A percentile compares a stretch with the other conserved stretches of the same genome.
phyloP scores from a whole-genome alignment of 2,329 filamentous ascomycete species.

The Colletotrichum sansevieriae region DNA sequence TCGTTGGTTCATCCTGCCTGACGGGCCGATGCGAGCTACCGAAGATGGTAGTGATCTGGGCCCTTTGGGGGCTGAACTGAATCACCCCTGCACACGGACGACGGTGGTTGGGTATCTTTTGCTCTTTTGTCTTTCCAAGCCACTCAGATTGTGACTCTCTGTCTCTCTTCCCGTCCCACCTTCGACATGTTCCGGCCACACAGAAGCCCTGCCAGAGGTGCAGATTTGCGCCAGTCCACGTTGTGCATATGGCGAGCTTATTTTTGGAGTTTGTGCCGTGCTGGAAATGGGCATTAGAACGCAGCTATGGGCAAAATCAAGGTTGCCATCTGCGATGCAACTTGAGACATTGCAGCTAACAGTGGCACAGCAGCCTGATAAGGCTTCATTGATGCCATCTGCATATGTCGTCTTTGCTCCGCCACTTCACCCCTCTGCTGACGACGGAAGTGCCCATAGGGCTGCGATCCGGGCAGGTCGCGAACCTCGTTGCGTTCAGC shows the following conservation, averaged over 20 bases:
- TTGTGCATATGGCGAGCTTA: slow-evolving; percentile 12
- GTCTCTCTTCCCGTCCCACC: not conserved
- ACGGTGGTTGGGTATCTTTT: slow-evolving; percentile 16
- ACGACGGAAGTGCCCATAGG: not conserved
- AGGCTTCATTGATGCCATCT: not conserved
- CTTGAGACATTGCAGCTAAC: not conserved
- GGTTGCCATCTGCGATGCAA: slow-evolving; percentile 10
- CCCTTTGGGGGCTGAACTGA: slow-evolving; percentile 5
- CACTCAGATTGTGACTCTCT: slow-evolving; percentile 5
- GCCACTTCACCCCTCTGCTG: not conserved
- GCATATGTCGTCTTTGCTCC: not conserved
- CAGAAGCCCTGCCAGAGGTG: not conserved
- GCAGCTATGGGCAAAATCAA: not conserved
- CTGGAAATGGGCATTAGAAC: not conserved
- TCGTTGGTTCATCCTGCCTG: slow-evolving; percentile 5
- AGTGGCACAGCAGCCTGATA: slow-evolving; percentile 20
- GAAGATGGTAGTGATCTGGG: slow-evolving; percentile 20
- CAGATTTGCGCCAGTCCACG: slow-evolving; percentile 5
- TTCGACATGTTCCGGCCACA: not conserved
- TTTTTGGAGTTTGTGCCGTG: not conserved
- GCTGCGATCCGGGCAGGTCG: slow-evolving; percentile 32
- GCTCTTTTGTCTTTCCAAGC: not conserved
- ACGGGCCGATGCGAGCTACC: slow-evolving; percentile 8
- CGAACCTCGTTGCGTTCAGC: slow-evolving; percentile 12
- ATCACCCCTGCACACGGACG: slow-evolving; percentile 9